phyloP scores from a whole-genome alignment of 805 yeast species.

The Kluyveromyces dobzhanskii region DNA sequence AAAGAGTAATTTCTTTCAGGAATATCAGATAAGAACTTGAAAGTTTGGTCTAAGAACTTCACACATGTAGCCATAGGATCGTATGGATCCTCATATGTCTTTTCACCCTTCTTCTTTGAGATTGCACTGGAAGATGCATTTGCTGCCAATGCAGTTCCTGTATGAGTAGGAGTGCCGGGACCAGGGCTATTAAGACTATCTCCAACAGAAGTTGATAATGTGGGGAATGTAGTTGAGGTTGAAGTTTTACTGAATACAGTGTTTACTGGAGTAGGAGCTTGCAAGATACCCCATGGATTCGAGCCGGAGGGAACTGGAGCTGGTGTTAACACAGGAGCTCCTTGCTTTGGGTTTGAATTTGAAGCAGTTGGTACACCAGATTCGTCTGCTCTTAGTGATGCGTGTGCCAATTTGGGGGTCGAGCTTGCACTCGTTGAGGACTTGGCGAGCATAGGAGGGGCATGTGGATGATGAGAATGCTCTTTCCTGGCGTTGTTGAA shows the following conservation, averaged over 20 bases:
- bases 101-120: slow-evolving; percentile 28
- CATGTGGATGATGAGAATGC: slow-evolving; percentile 8
- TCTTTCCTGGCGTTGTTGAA: slow-evolving; percentile 54
- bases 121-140: slow-evolving; percentile 2
- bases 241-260: slow-evolving; percentile 18
- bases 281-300: slow-evolving; percentile 30
- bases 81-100: slow-evolving; percentile 34
- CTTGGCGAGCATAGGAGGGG: slow-evolving; percentile 7
- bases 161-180: slow-evolving; percentile 16
- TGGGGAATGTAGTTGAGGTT: slow-evolving; percentile 23
- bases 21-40: slow-evolving; percentile 34
- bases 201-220: slow-evolving; percentile 10
- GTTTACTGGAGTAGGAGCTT: slow-evolving; percentile 23
- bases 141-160: slow-evolving; percentile 18
- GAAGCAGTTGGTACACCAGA: slow-evolving; percentile 6
- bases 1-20: slow-evolving; percentile 32
- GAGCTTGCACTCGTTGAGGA: slow-evolving; percentile 16
- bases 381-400: slow-evolving; percentile 20
- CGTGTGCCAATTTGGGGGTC: slow-evolving; percentile 26
- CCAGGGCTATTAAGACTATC: slow-evolving; percentile 5
- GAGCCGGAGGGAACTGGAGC: slow-evolving; percentile 27
- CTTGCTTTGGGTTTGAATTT: slow-evolving; percentile 8
- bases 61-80: slow-evolving; percentile 41
- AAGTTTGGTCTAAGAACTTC: slow-evolving; percentile 40
- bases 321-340: slow-evolving; percentile 25